These are phyloP conservation scores for Cutaneotrichosporon sp. DNA, from an alignment of 1,284 basidiomycete genomes.

Conservation along the genomic window DNA sequence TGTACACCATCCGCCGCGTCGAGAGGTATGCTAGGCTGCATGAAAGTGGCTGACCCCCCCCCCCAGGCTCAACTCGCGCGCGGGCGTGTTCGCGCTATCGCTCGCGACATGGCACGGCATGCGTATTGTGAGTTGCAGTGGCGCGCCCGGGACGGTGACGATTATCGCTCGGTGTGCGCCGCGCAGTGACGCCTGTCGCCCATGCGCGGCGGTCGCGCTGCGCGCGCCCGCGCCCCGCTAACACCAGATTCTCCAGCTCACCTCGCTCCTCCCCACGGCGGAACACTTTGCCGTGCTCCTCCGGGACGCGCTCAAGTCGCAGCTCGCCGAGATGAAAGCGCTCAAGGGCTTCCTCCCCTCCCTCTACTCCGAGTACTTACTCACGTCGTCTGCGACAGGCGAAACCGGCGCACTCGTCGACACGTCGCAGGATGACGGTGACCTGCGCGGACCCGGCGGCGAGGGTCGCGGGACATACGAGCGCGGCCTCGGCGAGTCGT, in stretches of 20 bases:
- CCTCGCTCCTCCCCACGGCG: conserved; percentile 89
- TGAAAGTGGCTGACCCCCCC: neutral
- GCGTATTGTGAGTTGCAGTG: conserved; percentile 71
- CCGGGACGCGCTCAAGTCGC: conserved; percentile 81
- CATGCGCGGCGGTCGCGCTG: neutral
- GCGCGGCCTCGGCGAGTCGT: conserved; percentile 76
- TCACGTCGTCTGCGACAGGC: conserved; percentile 36
- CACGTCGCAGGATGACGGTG: conserved; percentile 49
- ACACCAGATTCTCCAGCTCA: conserved; percentile 82
- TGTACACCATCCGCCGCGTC: conserved; percentile 91
- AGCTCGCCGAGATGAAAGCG: conserved; percentile 84
- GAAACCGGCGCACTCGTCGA: conserved; percentile 10
- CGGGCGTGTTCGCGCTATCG: conserved; percentile 91
- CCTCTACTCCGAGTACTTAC: conserved; percentile 88
- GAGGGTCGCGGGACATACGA: conserved; percentile 57
- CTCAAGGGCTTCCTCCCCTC: conserved; percentile 87
- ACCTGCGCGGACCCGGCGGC: conserved; percentile 52
- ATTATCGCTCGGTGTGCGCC: neutral
- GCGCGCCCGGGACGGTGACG: too few species aligned
- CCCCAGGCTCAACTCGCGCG: conserved; percentile 69
- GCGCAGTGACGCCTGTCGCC: neutral
- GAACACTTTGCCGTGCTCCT: conserved; percentile 89
- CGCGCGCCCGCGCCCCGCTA: conserved; percentile 4
- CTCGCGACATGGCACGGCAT: conserved; percentile 92
- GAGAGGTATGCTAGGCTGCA: conserved; percentile 56